Base-by-base conservation (phyloP, 768 basidiomycete genomes). In the Boletus tomentosulus region DNA sequence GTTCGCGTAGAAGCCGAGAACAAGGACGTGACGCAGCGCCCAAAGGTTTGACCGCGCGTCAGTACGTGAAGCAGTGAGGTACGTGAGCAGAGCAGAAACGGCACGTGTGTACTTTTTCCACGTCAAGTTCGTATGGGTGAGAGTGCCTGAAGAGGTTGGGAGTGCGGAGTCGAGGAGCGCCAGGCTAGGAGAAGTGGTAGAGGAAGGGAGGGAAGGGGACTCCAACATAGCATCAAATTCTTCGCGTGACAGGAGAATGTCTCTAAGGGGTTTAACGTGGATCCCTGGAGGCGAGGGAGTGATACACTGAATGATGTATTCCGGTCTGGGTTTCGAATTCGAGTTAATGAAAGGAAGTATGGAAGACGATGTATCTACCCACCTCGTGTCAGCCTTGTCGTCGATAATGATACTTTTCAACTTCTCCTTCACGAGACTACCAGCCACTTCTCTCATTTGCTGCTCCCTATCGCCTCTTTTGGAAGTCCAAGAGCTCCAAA, bases 21-120 rank as follows among this genome's bases (percentile, higher is more conserved):
- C 77, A 9, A 89, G 69, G 50, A 92, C 73, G 64, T 92, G 88
- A 9, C 81, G 79, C 5, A 98, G 65, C 0, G 81, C 77, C 85
- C 87, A 88, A 0, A 82, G 60, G 48, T 87, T 79, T 15, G 72
- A 70, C 47, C 75, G 80, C 4, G 86, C 83, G 1, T 78, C 57
- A n/a, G 79, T 73, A 35, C 90, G 82, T 58, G 91, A 82, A 6
- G 78, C 72, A 5, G 73, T 59, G 53, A 91, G 73, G 27, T 82
- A 66, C 1, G 78, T 72, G 3, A 91, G 67, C 5, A 90, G 67
- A 0, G 83, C 84, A 34, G 70, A 67, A 12, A 83, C 76, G 5
- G 77, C 72, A 16, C 93, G 82, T 2, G 85, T 82, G 63, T 92
- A 92, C 3, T 74, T 19, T 61, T 62, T 63, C 46, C 30, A 55